Evolutionary conservation across 2,329 filamentous ascomycete species (phyloP).

Genomic region (Neonectria hederae): DNA sequence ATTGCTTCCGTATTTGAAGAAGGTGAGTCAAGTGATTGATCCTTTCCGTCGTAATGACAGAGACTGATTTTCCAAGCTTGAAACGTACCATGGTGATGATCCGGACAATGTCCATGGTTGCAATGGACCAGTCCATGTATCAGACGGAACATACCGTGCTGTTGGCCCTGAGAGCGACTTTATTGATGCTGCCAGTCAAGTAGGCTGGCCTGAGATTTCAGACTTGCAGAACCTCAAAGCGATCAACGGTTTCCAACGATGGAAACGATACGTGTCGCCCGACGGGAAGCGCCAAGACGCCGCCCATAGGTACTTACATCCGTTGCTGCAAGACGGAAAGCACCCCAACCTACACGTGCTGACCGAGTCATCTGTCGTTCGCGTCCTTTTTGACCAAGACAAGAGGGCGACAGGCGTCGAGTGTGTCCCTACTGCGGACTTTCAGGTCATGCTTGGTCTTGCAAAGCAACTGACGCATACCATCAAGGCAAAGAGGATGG

Average conservation of each 20-base stretch:
- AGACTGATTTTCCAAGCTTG: conserved; percentile 50
- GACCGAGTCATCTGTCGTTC: conserved; percentile 63
- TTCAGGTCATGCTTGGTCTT: conserved; percentile 29
- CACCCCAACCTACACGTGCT: conserved; percentile 69
- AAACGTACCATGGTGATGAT: conserved; percentile 64
- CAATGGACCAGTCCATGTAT: conserved; percentile 65
- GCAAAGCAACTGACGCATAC: conserved; percentile 25
- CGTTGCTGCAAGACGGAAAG: conserved; percentile 45
- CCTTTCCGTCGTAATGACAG: too few relatives aligned
- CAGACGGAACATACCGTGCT: conserved; percentile 57
- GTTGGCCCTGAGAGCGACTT: conserved; percentile 57
- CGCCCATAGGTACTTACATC: conserved; percentile 58
- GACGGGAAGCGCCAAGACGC: conserved; percentile 67
- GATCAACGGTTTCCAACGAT: conserved; percentile 44
- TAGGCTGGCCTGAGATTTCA: conserved; percentile 61
- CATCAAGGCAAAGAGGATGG: conserved; percentile 44
- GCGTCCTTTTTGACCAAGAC: conserved; percentile 61
- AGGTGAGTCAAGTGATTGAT: too few relatives aligned
- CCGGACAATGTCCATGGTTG: conserved; percentile 57
- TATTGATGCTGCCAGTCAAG: conserved; percentile 54
- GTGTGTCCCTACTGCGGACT: conserved; percentile 56
- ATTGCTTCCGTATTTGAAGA: conserved; percentile 46
- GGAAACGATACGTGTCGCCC: conserved; percentile 52
- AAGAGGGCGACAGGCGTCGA: conserved; percentile 68
- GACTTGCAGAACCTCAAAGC: conserved; percentile 64